Percentiles rank a stretch among this genome's conserved stretches.
These are phyloP conservation scores for Hortiboletus campestris DNA, from an alignment of 768 basidiomycete genomes.

Conservation along the genomic window DNA sequence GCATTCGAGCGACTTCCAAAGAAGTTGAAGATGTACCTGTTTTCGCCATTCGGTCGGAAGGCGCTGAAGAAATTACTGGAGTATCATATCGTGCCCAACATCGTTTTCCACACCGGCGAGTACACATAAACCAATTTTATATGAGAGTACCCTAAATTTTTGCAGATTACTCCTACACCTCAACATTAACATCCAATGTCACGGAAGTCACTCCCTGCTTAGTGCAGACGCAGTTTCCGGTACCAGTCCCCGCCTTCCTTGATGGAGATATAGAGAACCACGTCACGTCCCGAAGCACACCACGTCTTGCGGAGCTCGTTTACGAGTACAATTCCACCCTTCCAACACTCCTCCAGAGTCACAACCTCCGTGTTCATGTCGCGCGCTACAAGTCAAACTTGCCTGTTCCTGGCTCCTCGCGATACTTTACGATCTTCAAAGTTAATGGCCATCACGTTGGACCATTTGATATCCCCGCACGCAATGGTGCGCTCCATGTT, in stretches of 20 bases:
- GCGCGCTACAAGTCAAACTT: conserved; percentile 10
- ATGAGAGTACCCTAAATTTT: neutral
- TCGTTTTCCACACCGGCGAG: conserved; percentile 8
- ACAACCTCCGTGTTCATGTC: conserved; percentile 3
- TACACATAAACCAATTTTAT: neutral
- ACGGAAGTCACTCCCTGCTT: neutral
- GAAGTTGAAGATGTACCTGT: conserved; percentile 7
- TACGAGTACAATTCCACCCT: conserved; percentile 11
- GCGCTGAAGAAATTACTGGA: conserved; percentile 13
- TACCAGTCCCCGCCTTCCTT: neutral
- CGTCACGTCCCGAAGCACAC: neutral
- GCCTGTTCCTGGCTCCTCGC: neutral
- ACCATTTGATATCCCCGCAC: conserved; percentile 12
- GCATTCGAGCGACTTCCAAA: conserved; percentile 11
- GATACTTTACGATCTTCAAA: conserved; percentile 9
- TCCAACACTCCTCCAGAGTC: conserved; percentile 11
- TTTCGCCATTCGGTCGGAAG: conserved; percentile 13
- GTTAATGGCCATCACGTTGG: conserved; percentile 8
- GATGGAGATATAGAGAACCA: neutral
- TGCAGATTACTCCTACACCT: conserved; percentile 13
- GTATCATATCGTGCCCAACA: conserved; percentile 12
- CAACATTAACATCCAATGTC: neutral
- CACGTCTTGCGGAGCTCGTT: conserved; percentile 1
- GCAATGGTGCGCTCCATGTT: conserved; percentile 15
- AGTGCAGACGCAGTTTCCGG: neutral